phyloP scores from a whole-genome alignment of 495 filamentous ascomycete species.

The Neurospora tetraspora region DNA sequence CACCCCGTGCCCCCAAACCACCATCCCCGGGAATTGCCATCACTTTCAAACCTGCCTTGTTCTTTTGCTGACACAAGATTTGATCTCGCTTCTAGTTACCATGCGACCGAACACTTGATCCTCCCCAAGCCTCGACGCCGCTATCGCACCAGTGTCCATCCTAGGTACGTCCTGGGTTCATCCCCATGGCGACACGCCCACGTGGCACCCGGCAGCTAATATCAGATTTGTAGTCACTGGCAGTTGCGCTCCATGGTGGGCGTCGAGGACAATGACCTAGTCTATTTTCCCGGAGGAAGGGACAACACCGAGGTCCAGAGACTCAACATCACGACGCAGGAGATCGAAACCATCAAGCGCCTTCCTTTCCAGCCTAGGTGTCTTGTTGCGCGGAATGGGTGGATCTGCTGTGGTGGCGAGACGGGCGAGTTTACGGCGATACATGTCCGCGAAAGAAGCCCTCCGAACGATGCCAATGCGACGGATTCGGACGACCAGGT shows the following conservation, averaged over 20 bases:
- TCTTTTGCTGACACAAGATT: background rate
- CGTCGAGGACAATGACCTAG: constrained; percentile 58
- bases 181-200: constrained; percentile 9
- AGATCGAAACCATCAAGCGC: constrained; percentile 63
- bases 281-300: constrained; percentile 72
- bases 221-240: constrained; percentile 55
- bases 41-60: background rate
- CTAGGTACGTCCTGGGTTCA: constrained; percentile 45
- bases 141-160: constrained; percentile 64
- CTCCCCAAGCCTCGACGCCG: constrained; percentile 59
- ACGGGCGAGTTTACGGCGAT: constrained; percentile 79
- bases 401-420: constrained; percentile 83
- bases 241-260: constrained; percentile 89
- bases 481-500: constrained; percentile 46
- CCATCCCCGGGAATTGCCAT: background rate
- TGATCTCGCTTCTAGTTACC: constrained; percentile 17
- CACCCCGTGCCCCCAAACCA: background rate
- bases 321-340: constrained; percentile 60
- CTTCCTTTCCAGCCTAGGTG: constrained; percentile 78
- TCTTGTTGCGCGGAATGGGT: constrained; percentile 72
- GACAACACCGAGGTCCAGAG: constrained; percentile 52
- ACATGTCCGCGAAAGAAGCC: constrained; percentile 35
- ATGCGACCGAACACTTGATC: constrained; percentile 45
- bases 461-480: constrained; percentile 23
- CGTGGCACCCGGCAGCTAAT: constrained; percentile 3